Evolutionary conservation across 768 basidiomycete species (phyloP).

Genomic region (Mycena leptocephala): DNA sequence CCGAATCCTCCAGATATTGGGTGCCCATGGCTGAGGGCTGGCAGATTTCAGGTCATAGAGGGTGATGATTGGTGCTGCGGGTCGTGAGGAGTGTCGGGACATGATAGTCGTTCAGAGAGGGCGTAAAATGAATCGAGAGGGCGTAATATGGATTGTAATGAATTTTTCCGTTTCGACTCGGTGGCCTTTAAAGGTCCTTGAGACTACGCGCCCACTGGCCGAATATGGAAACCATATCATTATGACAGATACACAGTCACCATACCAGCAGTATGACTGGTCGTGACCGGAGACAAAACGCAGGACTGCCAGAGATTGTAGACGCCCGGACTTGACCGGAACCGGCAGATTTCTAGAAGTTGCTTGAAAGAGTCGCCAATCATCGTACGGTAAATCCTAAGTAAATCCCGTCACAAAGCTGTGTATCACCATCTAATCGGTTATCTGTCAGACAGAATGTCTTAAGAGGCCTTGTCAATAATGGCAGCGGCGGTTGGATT

Average conservation of each 20-base stretch:
- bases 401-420: background rate
- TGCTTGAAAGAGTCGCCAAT: background rate
- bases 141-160: conserved; percentile 15
- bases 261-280: conserved; percentile 18
- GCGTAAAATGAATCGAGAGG: background rate
- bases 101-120: conserved; percentile 18
- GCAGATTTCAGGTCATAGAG: conserved; percentile 38
- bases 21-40: conserved; percentile 35
- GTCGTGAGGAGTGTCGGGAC: conserved; percentile 32
- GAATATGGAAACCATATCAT: conserved; percentile 27
- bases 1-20: conserved; percentile 66
- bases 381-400: too few species aligned
- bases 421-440: background rate
- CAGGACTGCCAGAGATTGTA: background rate
- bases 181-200: background rate
- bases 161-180: background rate
- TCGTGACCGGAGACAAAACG: conserved; percentile 16
- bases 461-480: background rate
- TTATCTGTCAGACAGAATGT: background rate
- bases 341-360: background rate
- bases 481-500: background rate
- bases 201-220: conserved; percentile 1
- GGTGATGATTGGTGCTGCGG: conserved; percentile 30
- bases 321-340: background rate
- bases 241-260: conserved; percentile 24